Evolutionary conservation across 192 early-diverging fungal species (phyloP), one percentile per base, ranked within the genome.

Genomic region (Coemansia sp.): DNA sequence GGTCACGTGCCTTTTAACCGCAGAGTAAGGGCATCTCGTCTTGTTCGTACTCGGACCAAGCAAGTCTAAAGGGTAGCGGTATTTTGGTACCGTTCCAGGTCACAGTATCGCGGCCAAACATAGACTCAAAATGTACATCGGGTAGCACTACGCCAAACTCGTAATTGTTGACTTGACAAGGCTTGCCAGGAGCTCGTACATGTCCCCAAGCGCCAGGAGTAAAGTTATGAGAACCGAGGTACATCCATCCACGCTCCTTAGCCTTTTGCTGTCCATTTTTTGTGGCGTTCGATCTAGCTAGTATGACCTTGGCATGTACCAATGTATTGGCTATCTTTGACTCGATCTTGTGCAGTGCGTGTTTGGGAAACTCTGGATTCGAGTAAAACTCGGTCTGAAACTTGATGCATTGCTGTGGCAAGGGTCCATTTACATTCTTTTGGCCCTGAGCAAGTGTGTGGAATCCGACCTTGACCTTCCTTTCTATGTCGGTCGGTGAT

Each of bases 221-320:
- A 58, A 76, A 81, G 47, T 81, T 81, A 39, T 81, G 79, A 39
- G 74, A 76, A 1, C 79, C 79, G 27, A 81, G 29, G 22, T 81
- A 81, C 52, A 81, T 68, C 79, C 79, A 81, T 13, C 79, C 79
- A 15, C 60, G 18, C 5, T 16, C 65, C 39, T 34, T 22, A 1
- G 69, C 62, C n/a, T 31, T 55, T 3, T 9, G 12, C 33, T 16
- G 27, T 3, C 55, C 55, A 1, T 34, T 3, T 6, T 58, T 34
- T 0, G 55, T 34, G 3, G 55, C 55, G 16, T 58, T 58, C 4
- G 55, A 62, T 33, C 75, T 63, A 0, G 75, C 67, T 27, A 81
- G 24, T 1, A 81, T 62, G 16, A 71, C 49, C 57, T 81, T 81
- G 24, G 79, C 69, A 44, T 81, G 79, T 1, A 76, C 43, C 5